Conservation (phyloP, 1,284 basidiomycete species). For the Leccinum pallidistipes region DNA sequence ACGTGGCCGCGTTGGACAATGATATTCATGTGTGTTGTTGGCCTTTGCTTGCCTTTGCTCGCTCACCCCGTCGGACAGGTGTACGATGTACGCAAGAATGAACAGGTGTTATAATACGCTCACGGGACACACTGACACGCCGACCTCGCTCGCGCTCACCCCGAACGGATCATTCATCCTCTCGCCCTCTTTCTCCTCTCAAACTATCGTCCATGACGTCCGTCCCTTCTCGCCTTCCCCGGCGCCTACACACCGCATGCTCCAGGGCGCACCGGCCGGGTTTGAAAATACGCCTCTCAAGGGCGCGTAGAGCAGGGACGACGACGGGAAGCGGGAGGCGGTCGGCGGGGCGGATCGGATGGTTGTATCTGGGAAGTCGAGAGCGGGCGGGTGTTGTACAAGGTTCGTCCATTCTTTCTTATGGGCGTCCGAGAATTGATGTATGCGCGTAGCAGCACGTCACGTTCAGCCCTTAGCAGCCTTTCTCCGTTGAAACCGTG, state of each 20-base stretch:
- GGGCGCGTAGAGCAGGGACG: conserved; percentile 81
- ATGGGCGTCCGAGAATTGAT: too few relatives aligned
- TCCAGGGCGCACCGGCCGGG: conserved; percentile 85
- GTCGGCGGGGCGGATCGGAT: conserved; percentile 81
- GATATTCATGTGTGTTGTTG: conserved; percentile 49
- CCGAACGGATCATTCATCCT: conserved; percentile 85
- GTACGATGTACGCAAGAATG: conserved; percentile 82
- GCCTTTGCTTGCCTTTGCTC: not conserved
- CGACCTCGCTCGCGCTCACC: conserved; percentile 85
- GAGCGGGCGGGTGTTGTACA: conserved; percentile 81
- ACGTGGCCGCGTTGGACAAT: conserved; percentile 90
- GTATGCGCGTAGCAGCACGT: not conserved
- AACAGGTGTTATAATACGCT: conserved; percentile 69
- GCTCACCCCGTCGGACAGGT: conserved; percentile 46
- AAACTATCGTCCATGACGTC: conserved; percentile 85
- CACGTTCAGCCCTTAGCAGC: too few relatives aligned
- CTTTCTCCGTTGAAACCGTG: too few relatives aligned
- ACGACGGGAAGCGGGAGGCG: conserved; percentile 69
- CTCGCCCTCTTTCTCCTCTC: conserved; percentile 86
- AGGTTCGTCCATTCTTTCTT: conserved; percentile 47
- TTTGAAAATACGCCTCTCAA: conserved; percentile 84
- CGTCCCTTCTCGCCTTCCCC: conserved; percentile 87
- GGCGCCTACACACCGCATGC: conserved; percentile 74
- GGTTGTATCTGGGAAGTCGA: conserved; percentile 96
- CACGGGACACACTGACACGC: conserved; percentile 84